phyloP scores from a whole-genome alignment of 257 asterid genomes.

The Nicotiana otophora region DNA sequence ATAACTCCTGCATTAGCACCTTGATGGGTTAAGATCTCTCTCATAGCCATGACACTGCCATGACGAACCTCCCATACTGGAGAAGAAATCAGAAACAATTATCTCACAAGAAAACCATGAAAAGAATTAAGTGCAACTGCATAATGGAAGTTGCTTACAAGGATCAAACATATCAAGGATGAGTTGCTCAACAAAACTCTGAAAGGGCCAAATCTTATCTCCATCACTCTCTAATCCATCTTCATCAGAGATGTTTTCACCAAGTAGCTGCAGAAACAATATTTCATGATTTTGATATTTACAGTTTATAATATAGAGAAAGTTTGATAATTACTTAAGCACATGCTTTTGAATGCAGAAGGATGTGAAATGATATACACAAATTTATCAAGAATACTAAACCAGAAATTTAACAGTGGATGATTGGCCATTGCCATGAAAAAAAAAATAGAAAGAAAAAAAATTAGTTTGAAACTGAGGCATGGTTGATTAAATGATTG shows the following conservation, averaged over 20 bases:
- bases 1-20: slow-evolving; percentile 87
- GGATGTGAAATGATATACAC: neutral
- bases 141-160: slow-evolving; percentile 32
- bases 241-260: slow-evolving; percentile 73
- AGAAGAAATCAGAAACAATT: slow-evolving; percentile 20
- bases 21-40: slow-evolving; percentile 94
- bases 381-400: neutral
- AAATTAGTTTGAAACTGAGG: neutral
- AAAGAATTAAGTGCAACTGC: slow-evolving; percentile 11
- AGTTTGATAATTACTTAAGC: neutral
- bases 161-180: slow-evolving; percentile 94
- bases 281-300: slow-evolving; percentile 24
- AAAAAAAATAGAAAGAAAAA: neutral
- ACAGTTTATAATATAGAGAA: neutral
- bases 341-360: slow-evolving; percentile 6
- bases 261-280: slow-evolving; percentile 59
- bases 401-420: neutral
- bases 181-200: slow-evolving; percentile 84
- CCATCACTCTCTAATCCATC: slow-evolving; percentile 71
- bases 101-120: slow-evolving; percentile 12
- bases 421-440: neutral
- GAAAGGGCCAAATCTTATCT: slow-evolving; percentile 92
- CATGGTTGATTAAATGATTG: neutral
- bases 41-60: slow-evolving; percentile 98
- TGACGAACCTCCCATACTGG: slow-evolving; percentile 99